Conservation (phyloP, 306 rosid genomes). For the Prunus padus region DNA sequence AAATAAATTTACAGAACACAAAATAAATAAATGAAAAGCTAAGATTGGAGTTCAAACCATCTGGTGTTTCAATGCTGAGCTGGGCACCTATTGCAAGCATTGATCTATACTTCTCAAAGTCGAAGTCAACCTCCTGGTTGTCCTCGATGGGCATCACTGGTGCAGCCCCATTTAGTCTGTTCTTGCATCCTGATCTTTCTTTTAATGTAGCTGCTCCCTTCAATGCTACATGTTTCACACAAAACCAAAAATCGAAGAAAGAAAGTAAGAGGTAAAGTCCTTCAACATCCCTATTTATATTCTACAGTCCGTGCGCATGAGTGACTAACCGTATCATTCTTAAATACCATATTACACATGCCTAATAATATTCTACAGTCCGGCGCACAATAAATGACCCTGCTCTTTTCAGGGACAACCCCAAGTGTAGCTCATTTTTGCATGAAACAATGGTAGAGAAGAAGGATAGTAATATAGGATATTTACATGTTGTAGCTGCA, state of each 20-base stretch:
- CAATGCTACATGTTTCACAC: slow-evolving; percentile 37
- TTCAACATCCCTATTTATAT: too few relatives aligned
- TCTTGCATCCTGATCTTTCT: slow-evolving; percentile 78
- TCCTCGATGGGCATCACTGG: slow-evolving; percentile 73
- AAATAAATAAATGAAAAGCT: background rate
- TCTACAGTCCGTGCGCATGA: background rate
- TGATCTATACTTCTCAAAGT: slow-evolving; percentile 59
- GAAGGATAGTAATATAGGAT: background rate
- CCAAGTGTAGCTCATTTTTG: background rate
- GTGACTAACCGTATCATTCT: background rate
- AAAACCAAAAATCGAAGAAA: background rate
- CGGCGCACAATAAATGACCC: too few relatives aligned
- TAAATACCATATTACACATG: background rate
- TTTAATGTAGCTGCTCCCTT: slow-evolving; percentile 85
- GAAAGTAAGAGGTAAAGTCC: background rate
- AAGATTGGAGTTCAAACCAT: slow-evolving; percentile 42
- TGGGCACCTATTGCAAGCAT: slow-evolving; percentile 60
- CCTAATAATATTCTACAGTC: background rate
- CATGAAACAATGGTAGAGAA: background rate
- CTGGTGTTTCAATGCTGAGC: slow-evolving; percentile 75
- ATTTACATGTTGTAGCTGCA: slow-evolving; percentile 79
- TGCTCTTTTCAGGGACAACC: background rate
- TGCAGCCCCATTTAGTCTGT: slow-evolving; percentile 54
- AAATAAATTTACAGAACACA: background rate
- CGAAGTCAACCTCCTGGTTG: slow-evolving; percentile 56